A percentile compares a stretch with the other conserved stretches of the same genome.
phyloP scores from a whole-genome alignment of 75 land plant genomes.

The Ceratopteris richardii region DNA sequence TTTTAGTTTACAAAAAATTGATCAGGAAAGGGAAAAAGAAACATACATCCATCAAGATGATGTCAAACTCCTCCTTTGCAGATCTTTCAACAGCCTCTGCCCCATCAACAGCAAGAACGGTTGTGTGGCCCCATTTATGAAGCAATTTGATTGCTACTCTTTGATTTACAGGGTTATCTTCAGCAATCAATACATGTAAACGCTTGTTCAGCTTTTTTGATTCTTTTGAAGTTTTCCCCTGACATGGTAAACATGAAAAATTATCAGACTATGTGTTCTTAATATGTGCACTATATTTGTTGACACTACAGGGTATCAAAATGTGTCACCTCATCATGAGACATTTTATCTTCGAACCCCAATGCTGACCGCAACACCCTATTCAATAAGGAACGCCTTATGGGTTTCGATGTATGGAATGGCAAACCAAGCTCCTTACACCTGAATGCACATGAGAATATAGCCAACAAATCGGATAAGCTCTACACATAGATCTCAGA shows the following conservation, averaged over 20 bases:
- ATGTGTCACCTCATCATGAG: neutral
- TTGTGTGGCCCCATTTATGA: slow-evolving; percentile 27
- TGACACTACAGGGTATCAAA: too few relatives aligned
- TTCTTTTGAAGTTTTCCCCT: slow-evolving; percentile 11
- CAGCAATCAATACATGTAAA: slow-evolving; percentile 26
- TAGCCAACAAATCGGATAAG: neutral
- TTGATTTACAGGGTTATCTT: slow-evolving; percentile 36
- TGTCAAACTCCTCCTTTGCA: slow-evolving; percentile 22
- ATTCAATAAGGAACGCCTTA: slow-evolving; percentile 19
- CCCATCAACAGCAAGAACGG: slow-evolving; percentile 28
- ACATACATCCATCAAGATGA: slow-evolving; percentile 35
- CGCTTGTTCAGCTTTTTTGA: slow-evolving; percentile 8
- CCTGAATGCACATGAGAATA: slow-evolving; percentile 2
- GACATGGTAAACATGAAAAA: neutral
- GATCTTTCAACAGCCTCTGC: slow-evolving; percentile 26
- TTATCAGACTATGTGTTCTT: neutral
- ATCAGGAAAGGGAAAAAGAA: slow-evolving; percentile 1
- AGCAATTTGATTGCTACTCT: slow-evolving; percentile 24
- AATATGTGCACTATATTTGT: neutral
- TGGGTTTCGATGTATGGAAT: slow-evolving; percentile 24
- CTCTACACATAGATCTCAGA: neutral
- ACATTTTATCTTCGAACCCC: slow-evolving; percentile 11
- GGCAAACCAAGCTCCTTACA: slow-evolving; percentile 25
- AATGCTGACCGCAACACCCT: slow-evolving; percentile 20
- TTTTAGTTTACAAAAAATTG: too few relatives aligned